Percentiles rank a stretch among this genome's conserved stretches.
These are phyloP conservation scores for Aaosphaeria pasadenensis DNA, from an alignment of 2,329 filamentous ascomycete genomes.

Conservation along the genomic window DNA sequence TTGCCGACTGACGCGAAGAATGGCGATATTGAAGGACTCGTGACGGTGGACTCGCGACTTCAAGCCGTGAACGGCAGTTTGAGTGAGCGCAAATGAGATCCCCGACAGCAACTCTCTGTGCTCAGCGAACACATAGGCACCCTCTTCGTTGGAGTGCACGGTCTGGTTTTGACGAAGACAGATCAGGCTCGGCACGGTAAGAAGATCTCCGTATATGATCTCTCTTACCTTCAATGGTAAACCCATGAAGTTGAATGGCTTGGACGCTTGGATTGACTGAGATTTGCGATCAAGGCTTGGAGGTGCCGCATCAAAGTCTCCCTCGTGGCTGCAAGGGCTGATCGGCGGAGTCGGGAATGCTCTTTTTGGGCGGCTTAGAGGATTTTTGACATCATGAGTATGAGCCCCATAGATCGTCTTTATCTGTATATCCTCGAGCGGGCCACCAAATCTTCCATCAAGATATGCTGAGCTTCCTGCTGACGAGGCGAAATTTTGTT, in stretches of 20 bases:
- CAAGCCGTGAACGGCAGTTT: constrained; percentile 10
- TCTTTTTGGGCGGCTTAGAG: too few relatives aligned
- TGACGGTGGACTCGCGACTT: constrained; percentile 16
- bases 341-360: not conserved
- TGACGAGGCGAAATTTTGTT: too few relatives aligned
- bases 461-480: too few relatives aligned
- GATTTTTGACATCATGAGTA: too few relatives aligned
- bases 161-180: constrained; percentile 25
- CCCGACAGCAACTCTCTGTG: constrained; percentile 18
- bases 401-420: too few relatives aligned
- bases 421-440: too few relatives aligned
- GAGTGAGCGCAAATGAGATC: constrained; percentile 17
- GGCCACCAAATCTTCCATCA: too few relatives aligned
- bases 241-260: constrained; percentile 14
- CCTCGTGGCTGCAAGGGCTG: not conserved
- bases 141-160: constrained; percentile 8
- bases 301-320: too few relatives aligned
- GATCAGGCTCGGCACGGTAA: constrained; percentile 20
- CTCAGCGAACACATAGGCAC: constrained; percentile 15
- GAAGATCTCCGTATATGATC: constrained; percentile 17
- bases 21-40: constrained; percentile 13
- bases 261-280: too few relatives aligned
- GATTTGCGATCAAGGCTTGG: too few relatives aligned
- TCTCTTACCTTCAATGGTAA: constrained; percentile 19
- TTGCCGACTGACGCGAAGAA: constrained; percentile 36